phyloP scores from a whole-genome alignment of 2,329 filamentous ascomycete genomes.

The Aspergillus amoenus region DNA sequence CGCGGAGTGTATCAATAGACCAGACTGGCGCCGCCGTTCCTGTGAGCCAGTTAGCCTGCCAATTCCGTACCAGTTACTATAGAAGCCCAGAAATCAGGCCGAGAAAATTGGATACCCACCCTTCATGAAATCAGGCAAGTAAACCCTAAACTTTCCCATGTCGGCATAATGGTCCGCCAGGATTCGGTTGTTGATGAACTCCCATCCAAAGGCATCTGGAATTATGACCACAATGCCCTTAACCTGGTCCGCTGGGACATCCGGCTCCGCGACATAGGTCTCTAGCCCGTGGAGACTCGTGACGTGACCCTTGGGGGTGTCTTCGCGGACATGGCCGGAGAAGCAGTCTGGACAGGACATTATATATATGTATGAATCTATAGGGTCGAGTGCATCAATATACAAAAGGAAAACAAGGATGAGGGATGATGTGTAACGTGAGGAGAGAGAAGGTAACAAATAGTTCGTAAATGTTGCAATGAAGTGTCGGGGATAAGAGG shows the following conservation, averaged over 20 bases:
- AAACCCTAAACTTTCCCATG: slow-evolving; percentile 51
- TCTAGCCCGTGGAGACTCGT: slow-evolving; percentile 50
- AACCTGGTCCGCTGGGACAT: slow-evolving; percentile 29
- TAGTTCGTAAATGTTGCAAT: too few relatives aligned
- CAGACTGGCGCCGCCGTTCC: slow-evolving; percentile 18
- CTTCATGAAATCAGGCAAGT: slow-evolving; percentile 59
- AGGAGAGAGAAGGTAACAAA: not conserved
- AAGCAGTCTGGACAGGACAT: slow-evolving; percentile 45
- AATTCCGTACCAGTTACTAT: not conserved
- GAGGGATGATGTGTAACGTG: not conserved
- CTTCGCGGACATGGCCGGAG: slow-evolving; percentile 47
- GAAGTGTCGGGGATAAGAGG: not conserved
- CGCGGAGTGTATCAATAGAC: slow-evolving; percentile 6
- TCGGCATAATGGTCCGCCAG: slow-evolving; percentile 57
- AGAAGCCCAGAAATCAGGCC: too few relatives aligned
- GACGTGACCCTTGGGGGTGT: slow-evolving; percentile 46
- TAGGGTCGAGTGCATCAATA: not conserved
- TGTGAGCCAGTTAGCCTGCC: not conserved
- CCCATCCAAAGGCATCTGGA: slow-evolving; percentile 57
- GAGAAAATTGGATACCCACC: slow-evolving; percentile 27
- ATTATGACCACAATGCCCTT: slow-evolving; percentile 55
- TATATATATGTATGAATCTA: not conserved
- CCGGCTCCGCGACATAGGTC: slow-evolving; percentile 48
- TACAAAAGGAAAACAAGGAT: not conserved
- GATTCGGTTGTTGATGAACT: slow-evolving; percentile 53